Base-by-base conservation (phyloP, 2,329 filamentous ascomycete species). In the Verticillium alfalfae region DNA sequence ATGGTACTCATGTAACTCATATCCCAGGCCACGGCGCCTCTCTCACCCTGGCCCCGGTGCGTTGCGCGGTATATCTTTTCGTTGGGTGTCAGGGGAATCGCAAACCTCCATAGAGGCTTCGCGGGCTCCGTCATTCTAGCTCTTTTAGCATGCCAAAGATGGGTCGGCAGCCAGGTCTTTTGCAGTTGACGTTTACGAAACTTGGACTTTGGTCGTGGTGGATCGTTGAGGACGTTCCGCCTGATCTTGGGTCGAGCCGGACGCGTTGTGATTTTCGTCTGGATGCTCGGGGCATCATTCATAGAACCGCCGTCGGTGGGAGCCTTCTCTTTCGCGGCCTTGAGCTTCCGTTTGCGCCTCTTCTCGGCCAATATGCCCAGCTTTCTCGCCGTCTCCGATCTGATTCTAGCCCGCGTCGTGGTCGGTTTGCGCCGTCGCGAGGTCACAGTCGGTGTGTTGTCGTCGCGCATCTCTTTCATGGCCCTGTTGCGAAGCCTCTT, bases 161-260 rank as follows among this genome's bases (percentile, higher is more conserved):
- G 95, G 7, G 95, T 98, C 0, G 95, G 95, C 16, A 99, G 80
- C 92, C 94, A 97, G 2, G 91, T 93, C 79, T 98, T 98, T 73
- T 91, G 83, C 56, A 89, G 79, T 72, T 98, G 94, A 37, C 95
- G 88, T 75, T 92, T 95, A 67, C 89, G 87, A 72, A 92, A 98
- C 69, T 89, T 93, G 26, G 77, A 85, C 55, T 82, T 83, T 2
- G 86, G 72, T 58, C 70, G 73, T 0, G 76, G 78, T 2, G 87
- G 73, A 72, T 85, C 80, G 60, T 91, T 90, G 58, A 93, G 81
- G 60, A 78, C 80, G 68, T 92, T 87, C 67, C 88, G 86, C 72
- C 88, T 88, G 67, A 91, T 86, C 73, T 90, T 92, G 1, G 89
- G 86, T 49, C 81, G 80, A 8, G 81, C 76, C 31, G 71, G 68